phyloP scores from a whole-genome alignment of 768 basidiomycete genomes.

The Ramaria rubella region DNA sequence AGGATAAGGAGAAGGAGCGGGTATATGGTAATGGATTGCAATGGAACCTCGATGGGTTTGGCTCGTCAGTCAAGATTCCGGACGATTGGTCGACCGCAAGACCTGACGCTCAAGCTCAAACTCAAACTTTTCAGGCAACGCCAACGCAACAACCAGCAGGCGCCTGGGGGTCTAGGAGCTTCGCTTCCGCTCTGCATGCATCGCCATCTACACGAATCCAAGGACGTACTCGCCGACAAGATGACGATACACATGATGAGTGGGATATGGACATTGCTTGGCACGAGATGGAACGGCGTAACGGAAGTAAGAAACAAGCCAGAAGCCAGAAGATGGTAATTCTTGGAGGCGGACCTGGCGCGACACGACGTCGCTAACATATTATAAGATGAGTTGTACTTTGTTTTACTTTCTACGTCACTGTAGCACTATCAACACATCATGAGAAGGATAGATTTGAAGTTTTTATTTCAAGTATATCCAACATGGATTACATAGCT shows the following conservation, averaged over 20 bases:
- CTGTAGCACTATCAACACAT: background rate
- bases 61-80: conserved; percentile 14
- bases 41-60: conserved; percentile 14
- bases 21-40: conserved; percentile 11
- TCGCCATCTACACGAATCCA: conserved; percentile 19
- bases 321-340: conserved; percentile 59
- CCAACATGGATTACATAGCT: no score
- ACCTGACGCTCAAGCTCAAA: background rate
- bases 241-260: conserved; percentile 44
- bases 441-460: background rate
- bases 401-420: background rate
- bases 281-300: conserved; percentile 69
- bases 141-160: conserved; percentile 27
- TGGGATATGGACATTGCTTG: conserved; percentile 77
- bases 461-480: background rate
- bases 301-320: conserved; percentile 44
- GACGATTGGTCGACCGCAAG: conserved; percentile 16
- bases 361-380: conserved; percentile 3
- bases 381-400: background rate
- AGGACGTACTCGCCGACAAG: conserved; percentile 23
- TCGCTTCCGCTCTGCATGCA: conserved; percentile 71
- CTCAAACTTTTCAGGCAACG: background rate
- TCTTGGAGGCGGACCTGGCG: conserved; percentile 46
- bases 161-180: conserved; percentile 76
- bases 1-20: conserved; percentile 57